phyloP scores from a whole-genome alignment of 371 early-diverging fungal species.

The Mucor sp. region DNA sequence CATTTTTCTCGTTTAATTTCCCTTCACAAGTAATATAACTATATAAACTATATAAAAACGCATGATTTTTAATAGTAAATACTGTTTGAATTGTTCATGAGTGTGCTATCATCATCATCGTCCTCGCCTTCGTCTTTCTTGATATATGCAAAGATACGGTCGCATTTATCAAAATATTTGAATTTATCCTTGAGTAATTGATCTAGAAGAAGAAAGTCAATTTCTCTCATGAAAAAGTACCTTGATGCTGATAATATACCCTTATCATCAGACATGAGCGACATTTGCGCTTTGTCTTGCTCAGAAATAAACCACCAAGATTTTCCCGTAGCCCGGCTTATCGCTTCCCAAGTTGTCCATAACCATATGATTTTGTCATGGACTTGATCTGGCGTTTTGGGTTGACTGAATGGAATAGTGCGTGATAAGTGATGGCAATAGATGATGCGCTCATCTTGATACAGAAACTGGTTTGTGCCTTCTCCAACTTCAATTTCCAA shows the following conservation, averaged over 20 bases:
- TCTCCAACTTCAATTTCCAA: conserved; percentile 26
- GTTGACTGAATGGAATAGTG: not conserved
- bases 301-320: conserved; percentile 24
- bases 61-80: not conserved
- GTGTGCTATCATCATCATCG: not conserved
- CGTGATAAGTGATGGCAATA: conserved; percentile 11
- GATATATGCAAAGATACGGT: conserved; percentile 21
- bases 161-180: conserved; percentile 21
- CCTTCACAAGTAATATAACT: not conserved
- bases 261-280: conserved; percentile 9
- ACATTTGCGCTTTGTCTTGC: conserved; percentile 9
- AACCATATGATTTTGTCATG: conserved; percentile 21
- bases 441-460: conserved; percentile 6
- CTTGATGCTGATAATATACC: not conserved
- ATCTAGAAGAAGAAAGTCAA: not conserved
- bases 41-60: not conserved
- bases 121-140: conserved; percentile 12
- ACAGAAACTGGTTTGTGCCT: conserved; percentile 18
- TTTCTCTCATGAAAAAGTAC: too few species aligned
- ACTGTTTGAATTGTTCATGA: not conserved
- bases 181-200: conserved; percentile 19
- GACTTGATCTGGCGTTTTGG: conserved; percentile 5
- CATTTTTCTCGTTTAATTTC: not conserved
- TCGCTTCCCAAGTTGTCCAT: conserved; percentile 25
- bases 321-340: conserved; percentile 21